phyloP scores from a whole-genome alignment of 306 rosid species.

The Cucurbita argyrosperma region DNA sequence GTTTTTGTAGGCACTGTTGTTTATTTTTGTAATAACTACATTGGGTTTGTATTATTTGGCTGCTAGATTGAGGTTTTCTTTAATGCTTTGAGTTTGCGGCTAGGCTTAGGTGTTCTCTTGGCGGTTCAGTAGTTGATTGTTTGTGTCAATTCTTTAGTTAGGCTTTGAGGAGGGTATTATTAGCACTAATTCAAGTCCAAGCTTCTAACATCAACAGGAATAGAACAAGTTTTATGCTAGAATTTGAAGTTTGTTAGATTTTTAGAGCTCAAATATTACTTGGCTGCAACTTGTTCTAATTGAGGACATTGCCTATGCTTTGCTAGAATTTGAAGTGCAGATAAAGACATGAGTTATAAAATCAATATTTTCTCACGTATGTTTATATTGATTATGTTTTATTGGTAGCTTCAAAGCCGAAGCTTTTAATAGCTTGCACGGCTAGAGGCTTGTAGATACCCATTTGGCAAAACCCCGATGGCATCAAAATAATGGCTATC shows the following conservation, averaged over 20 bases:
- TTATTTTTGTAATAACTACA: neutral
- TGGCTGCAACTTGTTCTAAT: neutral
- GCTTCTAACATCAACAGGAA: neutral
- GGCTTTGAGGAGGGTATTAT: neutral
- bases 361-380: no score
- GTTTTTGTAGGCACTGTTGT: neutral
- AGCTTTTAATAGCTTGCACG: neutral
- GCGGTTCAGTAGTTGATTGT: neutral
- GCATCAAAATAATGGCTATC: neutral
- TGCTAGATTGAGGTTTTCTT: neutral
- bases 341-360: no score
- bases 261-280: neutral
- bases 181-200: neutral
- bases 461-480: neutral
- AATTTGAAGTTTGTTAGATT: no score
- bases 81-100: neutral
- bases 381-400: neutral
- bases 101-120: neutral
- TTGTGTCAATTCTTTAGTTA: neutral
- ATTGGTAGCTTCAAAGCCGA: neutral
- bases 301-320: neutral
- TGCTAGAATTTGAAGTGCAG: neutral
- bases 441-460: neutral
- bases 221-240: no score
- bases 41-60: neutral